Percentiles rank a stretch among this genome's conserved stretches.
Evolutionary conservation across 768 basidiomycete genomes (phyloP).

Genomic region (Leccinellum rugosiceps): DNA sequence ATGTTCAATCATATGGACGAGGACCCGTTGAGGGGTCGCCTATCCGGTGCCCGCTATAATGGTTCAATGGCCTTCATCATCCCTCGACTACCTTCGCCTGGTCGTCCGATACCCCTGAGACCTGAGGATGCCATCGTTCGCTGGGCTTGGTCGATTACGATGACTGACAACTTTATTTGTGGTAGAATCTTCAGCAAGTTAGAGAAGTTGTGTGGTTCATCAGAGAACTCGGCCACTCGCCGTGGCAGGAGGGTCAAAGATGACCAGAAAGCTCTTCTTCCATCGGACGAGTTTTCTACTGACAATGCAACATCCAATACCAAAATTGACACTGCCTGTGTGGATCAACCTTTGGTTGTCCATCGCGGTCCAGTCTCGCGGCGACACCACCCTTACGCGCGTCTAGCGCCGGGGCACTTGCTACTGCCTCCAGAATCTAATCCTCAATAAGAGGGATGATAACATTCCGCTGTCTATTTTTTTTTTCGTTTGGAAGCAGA

Average conservation of each 20-base stretch:
- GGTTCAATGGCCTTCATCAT: constrained; percentile 15
- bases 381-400: constrained; percentile 20
- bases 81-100: constrained; percentile 26
- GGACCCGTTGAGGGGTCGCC: background rate
- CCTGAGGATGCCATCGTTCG: constrained; percentile 19
- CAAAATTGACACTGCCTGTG: background rate
- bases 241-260: constrained; percentile 8
- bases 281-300: constrained; percentile 16
- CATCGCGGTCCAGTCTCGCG: background rate
- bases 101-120: constrained; percentile 14
- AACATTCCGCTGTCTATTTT: background rate
- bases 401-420: constrained; percentile 13
- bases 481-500: background rate
- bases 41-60: constrained; percentile 3
- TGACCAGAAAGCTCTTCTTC: constrained; percentile 8
- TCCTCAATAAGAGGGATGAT: background rate
- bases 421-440: constrained; percentile 17
- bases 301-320: background rate
- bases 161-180: constrained; percentile 8
- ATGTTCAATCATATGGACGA: constrained; percentile 20
- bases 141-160: constrained; percentile 21
- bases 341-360: constrained; percentile 19
- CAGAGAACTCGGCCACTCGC: background rate
- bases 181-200: background rate
- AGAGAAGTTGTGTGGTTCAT: background rate